Evolutionary conservation across 1,284 basidiomycete genomes (phyloP).

Genomic region (Malassezia sp.): DNA sequence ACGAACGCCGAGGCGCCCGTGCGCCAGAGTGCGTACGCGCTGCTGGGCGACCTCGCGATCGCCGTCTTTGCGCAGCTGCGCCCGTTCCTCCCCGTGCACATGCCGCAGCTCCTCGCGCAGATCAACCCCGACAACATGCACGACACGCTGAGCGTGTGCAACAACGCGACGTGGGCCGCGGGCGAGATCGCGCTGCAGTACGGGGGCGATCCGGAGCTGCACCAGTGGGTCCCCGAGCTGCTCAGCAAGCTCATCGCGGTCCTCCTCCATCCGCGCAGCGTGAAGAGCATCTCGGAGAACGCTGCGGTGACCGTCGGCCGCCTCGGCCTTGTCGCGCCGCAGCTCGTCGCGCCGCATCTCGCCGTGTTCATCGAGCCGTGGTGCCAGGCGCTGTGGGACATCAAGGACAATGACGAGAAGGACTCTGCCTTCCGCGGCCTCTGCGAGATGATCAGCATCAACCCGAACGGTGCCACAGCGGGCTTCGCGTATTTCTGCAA

Average conservation of each 20-base stretch:
- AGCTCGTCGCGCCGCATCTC: conserved; percentile 75
- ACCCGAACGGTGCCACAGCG: conserved; percentile 55
- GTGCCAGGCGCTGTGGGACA: conserved; percentile 95
- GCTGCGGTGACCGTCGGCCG: conserved; percentile 98
- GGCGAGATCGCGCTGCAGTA: conserved; percentile 70
- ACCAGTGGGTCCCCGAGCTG: conserved; percentile 52
- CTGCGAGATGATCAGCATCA: conserved; percentile 86
- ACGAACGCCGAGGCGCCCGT: conserved; percentile 83
- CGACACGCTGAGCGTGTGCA: conserved; percentile 90
- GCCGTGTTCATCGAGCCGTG: conserved; percentile 84
- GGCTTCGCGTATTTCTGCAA: conserved; percentile 46
- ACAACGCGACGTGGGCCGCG: conserved; percentile 99
- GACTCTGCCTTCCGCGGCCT: conserved; percentile 98
- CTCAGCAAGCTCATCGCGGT: conserved; percentile 84
- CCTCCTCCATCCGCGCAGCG: conserved; percentile 75
- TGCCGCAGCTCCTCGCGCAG: conserved; percentile 78
- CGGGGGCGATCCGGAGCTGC: conserved; percentile 48
- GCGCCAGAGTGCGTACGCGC: conserved; percentile 87
- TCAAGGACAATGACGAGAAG: conserved; percentile 98
- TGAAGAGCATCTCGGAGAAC: conserved; percentile 89
- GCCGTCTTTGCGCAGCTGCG: conserved; percentile 76
- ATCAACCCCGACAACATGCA: conserved; percentile 79
- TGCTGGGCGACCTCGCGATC: conserved; percentile 95
- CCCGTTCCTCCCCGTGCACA: conserved; percentile 64
- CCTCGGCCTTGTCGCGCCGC: conserved; percentile 81